phyloP scores from a whole-genome alignment of 75 land plant species.

The Pinus albicaulis region DNA sequence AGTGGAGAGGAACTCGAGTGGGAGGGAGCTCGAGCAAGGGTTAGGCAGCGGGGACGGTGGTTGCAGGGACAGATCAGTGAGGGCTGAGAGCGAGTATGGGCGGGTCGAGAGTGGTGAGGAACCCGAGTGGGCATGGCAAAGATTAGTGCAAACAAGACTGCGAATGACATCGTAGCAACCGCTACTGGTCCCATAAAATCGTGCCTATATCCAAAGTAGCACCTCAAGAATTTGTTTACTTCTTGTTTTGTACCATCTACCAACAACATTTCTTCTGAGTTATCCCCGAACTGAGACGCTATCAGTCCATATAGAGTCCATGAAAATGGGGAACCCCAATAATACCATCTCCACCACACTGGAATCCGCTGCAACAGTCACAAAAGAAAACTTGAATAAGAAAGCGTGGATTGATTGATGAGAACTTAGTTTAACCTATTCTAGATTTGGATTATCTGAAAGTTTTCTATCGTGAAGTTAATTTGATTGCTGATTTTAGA shows the following conservation, averaged over 20 bases:
- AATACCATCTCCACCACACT: slow-evolving; percentile 89
- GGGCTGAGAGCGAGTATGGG: no score
- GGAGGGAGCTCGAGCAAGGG: no score
- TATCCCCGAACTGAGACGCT: slow-evolving; percentile 64
- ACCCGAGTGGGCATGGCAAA: no score
- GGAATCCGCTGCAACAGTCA: slow-evolving; percentile 59
- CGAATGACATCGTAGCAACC: slow-evolving; percentile 23
- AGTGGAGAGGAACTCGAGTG: no score
- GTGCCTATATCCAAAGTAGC: slow-evolving; percentile 58
- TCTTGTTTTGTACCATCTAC: slow-evolving; percentile 10
- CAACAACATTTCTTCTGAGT: background rate
- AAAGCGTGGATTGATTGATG: background rate
- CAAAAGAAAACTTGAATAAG: no score
- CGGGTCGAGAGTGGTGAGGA: no score
- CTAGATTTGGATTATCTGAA: no score
- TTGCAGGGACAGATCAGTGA: no score
- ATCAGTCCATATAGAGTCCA: slow-evolving; percentile 71
- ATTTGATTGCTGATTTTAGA: no score
- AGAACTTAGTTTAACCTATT: background rate
- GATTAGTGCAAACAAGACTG: slow-evolving; percentile 38
- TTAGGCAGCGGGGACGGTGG: no score
- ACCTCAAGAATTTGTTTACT: slow-evolving; percentile 21
- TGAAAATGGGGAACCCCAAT: slow-evolving; percentile 66
- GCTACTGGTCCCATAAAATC: slow-evolving; percentile 41
- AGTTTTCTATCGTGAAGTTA: no score